Percentiles rank a stretch among this genome's conserved stretches.
These are phyloP conservation scores for Hansenula anomala DNA, from an alignment of 1,139 yeast genomes.

Conservation along the genomic window DNA sequence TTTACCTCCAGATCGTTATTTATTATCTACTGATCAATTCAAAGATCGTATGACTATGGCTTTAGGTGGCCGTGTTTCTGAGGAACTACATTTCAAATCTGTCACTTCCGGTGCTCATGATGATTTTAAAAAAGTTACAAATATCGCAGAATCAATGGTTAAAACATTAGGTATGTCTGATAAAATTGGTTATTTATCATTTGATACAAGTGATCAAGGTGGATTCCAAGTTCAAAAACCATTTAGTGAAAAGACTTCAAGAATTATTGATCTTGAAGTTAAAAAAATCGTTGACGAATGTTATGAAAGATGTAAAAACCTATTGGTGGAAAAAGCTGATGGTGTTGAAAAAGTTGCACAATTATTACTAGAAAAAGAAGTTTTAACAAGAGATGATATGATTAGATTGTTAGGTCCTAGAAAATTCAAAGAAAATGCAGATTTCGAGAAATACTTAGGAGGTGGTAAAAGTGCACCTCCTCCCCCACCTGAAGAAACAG, in stretches of 20 bases:
- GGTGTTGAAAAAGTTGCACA: conserved; percentile 82
- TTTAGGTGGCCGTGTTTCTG: conserved; percentile 90
- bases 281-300: conserved; percentile 74
- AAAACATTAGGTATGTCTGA: conserved; percentile 83
- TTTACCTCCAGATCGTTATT: conserved; percentile 84
- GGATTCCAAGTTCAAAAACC: conserved; percentile 65
- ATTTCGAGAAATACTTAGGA: conserved; percentile 75
- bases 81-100: conserved; percentile 78
- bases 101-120: conserved; percentile 94
- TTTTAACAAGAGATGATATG: conserved; percentile 84
- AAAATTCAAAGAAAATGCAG: conserved; percentile 87
- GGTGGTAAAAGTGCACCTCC: conserved; percentile 20
- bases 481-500: conserved; percentile 16
- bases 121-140: conserved; percentile 89
- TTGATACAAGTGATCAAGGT: conserved; percentile 50
- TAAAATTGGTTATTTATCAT: conserved; percentile 74
- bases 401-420: conserved; percentile 77
- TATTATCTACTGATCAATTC: conserved; percentile 70
- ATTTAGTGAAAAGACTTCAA: conserved; percentile 82
- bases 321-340: conserved; percentile 58
- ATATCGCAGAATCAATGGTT: conserved; percentile 90
- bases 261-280: conserved; percentile 73
- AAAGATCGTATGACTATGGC: conserved; percentile 91
- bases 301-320: conserved; percentile 56
- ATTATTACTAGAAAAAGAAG: conserved; percentile 74